Evolutionary conservation across 2,329 filamentous ascomycete genomes (phyloP).

Genomic region (Colletotrichum lupini): DNA sequence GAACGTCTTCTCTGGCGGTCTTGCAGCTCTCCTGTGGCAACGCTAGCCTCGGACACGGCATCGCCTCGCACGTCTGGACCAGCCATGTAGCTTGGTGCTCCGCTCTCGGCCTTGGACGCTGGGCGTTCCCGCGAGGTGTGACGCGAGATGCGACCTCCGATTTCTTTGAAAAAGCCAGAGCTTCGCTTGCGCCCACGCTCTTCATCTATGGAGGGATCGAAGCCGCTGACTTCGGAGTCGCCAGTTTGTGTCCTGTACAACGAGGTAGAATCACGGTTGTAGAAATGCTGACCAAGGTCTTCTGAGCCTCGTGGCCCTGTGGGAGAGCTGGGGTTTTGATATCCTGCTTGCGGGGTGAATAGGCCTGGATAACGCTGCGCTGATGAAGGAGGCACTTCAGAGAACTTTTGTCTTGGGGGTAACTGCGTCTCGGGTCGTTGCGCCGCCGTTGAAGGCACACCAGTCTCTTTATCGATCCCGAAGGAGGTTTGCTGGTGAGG

Average conservation of each 20-base stretch:
- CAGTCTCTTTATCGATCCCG: constrained; percentile 65
- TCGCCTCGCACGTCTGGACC: constrained; percentile 46
- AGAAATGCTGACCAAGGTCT: constrained; percentile 33
- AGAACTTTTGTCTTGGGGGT: constrained; percentile 41
- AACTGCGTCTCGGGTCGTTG: constrained; percentile 33
- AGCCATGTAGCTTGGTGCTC: neutral
- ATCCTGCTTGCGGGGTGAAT: constrained; percentile 44
- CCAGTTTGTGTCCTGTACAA: constrained; percentile 52
- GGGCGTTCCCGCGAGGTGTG: constrained; percentile 46
- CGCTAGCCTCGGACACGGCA: constrained; percentile 54
- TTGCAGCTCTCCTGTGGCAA: constrained; percentile 50
- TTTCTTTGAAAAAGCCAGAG: constrained; percentile 63
- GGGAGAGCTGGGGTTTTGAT: constrained; percentile 30
- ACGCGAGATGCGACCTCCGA: constrained; percentile 56
- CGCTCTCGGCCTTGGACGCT: constrained; percentile 39
- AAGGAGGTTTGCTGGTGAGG: constrained; percentile 50
- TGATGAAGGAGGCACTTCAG: constrained; percentile 62
- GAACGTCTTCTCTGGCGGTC: constrained; percentile 50
- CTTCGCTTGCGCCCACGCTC: constrained; percentile 50
- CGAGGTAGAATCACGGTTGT: constrained; percentile 44
- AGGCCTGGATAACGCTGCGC: constrained; percentile 61
- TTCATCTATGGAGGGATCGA: constrained; percentile 49
- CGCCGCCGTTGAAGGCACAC: constrained; percentile 38
- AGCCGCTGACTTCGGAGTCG: constrained; percentile 51
- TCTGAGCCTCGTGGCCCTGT: constrained; percentile 35